phyloP scores from a whole-genome alignment of 768 basidiomycete species.

The Suillus subluteus region DNA sequence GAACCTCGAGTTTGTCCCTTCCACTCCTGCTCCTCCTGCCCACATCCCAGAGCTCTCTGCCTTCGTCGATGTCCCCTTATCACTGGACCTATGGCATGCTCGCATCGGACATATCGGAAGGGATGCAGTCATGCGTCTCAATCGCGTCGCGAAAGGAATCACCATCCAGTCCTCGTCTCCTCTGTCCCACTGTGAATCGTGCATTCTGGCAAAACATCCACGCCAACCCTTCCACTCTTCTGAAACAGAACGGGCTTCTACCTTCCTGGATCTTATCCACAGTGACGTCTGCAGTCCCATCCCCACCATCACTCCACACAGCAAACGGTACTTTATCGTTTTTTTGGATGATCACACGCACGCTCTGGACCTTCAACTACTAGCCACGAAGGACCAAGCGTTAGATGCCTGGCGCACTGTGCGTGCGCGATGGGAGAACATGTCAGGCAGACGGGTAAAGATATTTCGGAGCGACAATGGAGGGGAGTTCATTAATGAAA shows the following conservation, averaged over 20 bases:
- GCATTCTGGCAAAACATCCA: background rate
- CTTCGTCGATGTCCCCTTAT: background rate
- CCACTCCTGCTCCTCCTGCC: rapidly evolving
- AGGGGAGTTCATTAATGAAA: background rate
- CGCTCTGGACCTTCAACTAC: conserved; percentile 17
- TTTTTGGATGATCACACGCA: conserved; percentile 17
- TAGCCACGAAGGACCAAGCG: background rate
- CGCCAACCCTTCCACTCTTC: background rate
- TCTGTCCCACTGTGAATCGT: background rate
- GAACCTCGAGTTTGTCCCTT: background rate
- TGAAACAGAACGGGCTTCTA: background rate
- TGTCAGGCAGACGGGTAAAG: background rate
- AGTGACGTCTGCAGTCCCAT: too few species aligned
- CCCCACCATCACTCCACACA: conserved; percentile 8
- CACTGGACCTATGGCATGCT: background rate
- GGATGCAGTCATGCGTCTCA: background rate
- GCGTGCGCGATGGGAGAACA: background rate
- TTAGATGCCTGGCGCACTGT: background rate
- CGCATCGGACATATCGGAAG: background rate
- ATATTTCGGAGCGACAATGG: background rate
- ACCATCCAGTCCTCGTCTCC: rapidly evolving
- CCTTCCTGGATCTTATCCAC: too few species aligned
- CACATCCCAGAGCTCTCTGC: background rate
- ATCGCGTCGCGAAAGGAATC: background rate
- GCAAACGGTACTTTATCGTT: conserved; percentile 15